Evolutionary conservation across 2,329 filamentous ascomycete genomes (phyloP).

Genomic region (Fusarium sp.): DNA sequence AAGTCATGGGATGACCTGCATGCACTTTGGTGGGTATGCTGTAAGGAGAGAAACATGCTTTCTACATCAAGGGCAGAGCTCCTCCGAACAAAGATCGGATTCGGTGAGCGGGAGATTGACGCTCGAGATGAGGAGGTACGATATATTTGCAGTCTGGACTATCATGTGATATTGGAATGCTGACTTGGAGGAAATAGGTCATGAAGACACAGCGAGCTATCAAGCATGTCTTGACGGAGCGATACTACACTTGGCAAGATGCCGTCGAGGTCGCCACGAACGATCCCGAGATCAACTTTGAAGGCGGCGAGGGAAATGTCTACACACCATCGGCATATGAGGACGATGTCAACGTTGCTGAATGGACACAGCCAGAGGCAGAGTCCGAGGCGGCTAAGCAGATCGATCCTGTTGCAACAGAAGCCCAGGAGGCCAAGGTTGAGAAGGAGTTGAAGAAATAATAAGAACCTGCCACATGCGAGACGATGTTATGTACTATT

Average conservation of each 20-base stretch:
- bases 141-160: background rate
- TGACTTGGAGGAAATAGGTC: slow-evolving; percentile 64
- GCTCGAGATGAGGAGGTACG: slow-evolving; percentile 75
- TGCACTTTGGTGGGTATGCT: slow-evolving; percentile 92
- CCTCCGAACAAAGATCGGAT: slow-evolving; percentile 73
- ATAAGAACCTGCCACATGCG: slow-evolving; percentile 10
- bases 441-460: slow-evolving; percentile 42
- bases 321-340: slow-evolving; percentile 61
- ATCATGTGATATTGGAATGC: background rate
- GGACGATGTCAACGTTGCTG: slow-evolving; percentile 47
- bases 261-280: slow-evolving; percentile 72
- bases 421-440: slow-evolving; percentile 31
- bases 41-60: slow-evolving; percentile 89
- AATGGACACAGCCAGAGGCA: slow-evolving; percentile 43
- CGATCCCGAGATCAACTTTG: slow-evolving; percentile 75
- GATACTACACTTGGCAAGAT: slow-evolving; percentile 89
- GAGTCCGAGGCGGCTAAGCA: slow-evolving; percentile 34
- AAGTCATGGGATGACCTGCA: slow-evolving; percentile 97
- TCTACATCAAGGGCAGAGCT: slow-evolving; percentile 81
- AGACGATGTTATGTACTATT: slow-evolving; percentile 29
- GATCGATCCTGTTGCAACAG: slow-evolving; percentile 23
- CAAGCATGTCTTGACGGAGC: slow-evolving; percentile 86
- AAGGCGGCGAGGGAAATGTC: slow-evolving; percentile 58
- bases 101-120: slow-evolving; percentile 76
- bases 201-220: slow-evolving; percentile 82